Base-by-base conservation (phyloP, 1,284 basidiomycete genomes). In the Laetiporus sulphureus region DNA sequence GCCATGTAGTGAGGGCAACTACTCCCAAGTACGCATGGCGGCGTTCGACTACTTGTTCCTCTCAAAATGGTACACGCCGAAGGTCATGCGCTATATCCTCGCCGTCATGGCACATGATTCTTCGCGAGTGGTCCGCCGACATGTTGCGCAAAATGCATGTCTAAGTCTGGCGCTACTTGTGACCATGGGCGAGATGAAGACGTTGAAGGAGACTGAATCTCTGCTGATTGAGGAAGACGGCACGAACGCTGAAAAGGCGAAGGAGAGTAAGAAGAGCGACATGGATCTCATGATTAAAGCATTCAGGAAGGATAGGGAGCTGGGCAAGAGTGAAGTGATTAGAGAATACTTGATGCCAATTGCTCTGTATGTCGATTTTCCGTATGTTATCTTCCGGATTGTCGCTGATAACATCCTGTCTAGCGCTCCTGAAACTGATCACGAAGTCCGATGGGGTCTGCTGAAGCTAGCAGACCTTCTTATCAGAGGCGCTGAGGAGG, bases 31-130 rank as follows among this genome's bases (percentile, higher is more conserved):
- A 24, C 86, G 96, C 22, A 74, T 92, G 38, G 81, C 89, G 3
- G 95, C 96, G 2, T 94, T 99, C 54, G 93, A 99, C 60, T 88
- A 89, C 16, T 73, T 99, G 3, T 83, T 99, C 64, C 72, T 98
- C 44, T 87, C 90, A 36, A 91, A 89, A 60, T 91, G 88, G 88
- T 90, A 86, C 57, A 73, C 78, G 0, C 81, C 84, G 16, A 77
- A 79, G 52, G 79, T 99, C 47, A 85, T 92, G 70, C 78, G 82
- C 20, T 99, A 98, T 59, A 73, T 97, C 52, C 77, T 96, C 44
- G 77, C 91, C n/a, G 83, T 98, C 40, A 83, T 98, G 65, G 78
- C 83, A 3, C 74, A 83, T 53, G 95, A 99, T 60, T 74, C 87
- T 22, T 97, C 89, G 5, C 79, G 89, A 12, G 63, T 78, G 15